phyloP scores from a whole-genome alignment of 192 early-diverging fungal genomes.

The Endogone sp. region DNA sequence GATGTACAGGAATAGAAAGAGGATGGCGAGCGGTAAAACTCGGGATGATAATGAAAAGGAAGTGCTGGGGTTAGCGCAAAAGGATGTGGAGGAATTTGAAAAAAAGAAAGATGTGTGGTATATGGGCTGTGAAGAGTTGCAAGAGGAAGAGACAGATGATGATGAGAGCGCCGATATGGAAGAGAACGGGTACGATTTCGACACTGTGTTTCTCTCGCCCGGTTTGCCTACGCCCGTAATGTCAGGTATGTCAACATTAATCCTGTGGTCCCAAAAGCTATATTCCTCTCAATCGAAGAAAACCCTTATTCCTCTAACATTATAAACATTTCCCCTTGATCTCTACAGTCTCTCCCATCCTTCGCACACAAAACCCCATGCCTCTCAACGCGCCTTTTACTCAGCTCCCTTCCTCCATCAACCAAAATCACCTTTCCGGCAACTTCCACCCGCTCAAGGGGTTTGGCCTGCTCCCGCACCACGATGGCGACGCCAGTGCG shows the following conservation, averaged over 20 bases:
- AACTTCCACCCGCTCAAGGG: background rate
- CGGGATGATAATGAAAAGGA: background rate
- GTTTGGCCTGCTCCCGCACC: background rate
- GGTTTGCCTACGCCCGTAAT: too few species aligned
- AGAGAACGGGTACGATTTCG: too few species aligned
- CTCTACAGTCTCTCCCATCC: background rate
- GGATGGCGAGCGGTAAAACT: background rate
- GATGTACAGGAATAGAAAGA: background rate
- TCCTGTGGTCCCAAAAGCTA: too few species aligned
- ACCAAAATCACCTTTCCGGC: background rate
- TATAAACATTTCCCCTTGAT: background rate
- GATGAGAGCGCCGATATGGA: too few species aligned
- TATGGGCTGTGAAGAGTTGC: too few species aligned
- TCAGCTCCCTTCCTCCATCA: background rate
- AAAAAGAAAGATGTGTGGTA: too few species aligned
- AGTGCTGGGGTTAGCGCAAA: background rate
- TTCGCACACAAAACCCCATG: background rate
- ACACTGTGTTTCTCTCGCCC: too few species aligned
- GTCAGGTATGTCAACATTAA: too few species aligned
- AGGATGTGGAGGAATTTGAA: background rate
- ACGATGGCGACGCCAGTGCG: background rate
- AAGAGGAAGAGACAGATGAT: too few species aligned
- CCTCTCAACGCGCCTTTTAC: background rate
- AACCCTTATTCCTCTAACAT: too few species aligned
- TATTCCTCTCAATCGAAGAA: too few species aligned